Conservation (phyloP, 768 basidiomycete genomes). For the Boletus rubropictus region DNA sequence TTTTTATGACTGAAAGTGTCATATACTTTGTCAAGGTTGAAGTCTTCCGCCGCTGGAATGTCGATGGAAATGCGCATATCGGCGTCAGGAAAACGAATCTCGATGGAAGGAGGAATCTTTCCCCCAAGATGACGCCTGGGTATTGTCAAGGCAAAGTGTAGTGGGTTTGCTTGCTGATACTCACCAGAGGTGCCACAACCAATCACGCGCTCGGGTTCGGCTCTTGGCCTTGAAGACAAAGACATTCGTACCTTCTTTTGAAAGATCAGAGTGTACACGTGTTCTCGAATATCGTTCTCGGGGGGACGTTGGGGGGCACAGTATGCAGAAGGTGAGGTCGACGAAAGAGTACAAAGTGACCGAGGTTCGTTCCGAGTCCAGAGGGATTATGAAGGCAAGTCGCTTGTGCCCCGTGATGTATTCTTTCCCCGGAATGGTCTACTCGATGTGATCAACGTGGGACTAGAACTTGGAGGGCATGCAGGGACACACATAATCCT, state of each 20-base stretch:
- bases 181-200: constrained; percentile 86
- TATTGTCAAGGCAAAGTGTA: background rate
- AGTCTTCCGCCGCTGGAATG: constrained; percentile 45
- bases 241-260: constrained; percentile 69
- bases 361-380: constrained; percentile 53
- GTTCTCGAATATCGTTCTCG: constrained; percentile 35
- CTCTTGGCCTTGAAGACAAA: constrained; percentile 83
- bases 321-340: constrained; percentile 77
- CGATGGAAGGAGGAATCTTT: constrained; percentile 58
- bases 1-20: constrained; percentile 54
- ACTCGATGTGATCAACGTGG: constrained; percentile 7
- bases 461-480: background rate
- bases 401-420: constrained; percentile 67
- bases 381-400: constrained; percentile 73
- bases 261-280: constrained; percentile 44
- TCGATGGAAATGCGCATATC: constrained; percentile 66
- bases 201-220: constrained; percentile 75
- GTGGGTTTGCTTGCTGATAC: constrained; percentile 2
- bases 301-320: constrained; percentile 53
- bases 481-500: constrained; percentile 63
- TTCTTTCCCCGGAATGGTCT: constrained; percentile 65
- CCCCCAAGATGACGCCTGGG: constrained; percentile 70
- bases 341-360: constrained; percentile 85
- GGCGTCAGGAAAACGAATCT: constrained; percentile 64
- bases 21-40: constrained; percentile 37